Evolutionary conservation across 148 eudicot genomes (phyloP), one percentile per base, ranked within the genome.

Genomic region (Silene conica): DNA sequence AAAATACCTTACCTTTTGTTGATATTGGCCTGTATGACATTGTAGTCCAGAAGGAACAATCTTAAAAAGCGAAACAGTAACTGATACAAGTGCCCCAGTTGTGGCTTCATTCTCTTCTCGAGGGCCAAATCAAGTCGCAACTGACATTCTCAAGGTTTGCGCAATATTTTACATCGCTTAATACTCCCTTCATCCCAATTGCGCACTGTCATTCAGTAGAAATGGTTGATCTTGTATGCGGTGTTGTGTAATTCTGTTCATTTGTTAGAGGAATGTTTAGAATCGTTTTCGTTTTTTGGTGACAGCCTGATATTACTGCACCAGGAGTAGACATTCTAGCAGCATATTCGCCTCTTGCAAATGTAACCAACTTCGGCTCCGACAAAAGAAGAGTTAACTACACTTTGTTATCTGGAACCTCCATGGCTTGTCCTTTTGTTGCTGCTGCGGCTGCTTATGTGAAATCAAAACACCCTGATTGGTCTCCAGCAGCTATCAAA

Each of bases 291-390:
- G 43, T 38, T 38, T 38, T 38, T 38, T 38, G 43, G 43, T 38
- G 43, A 50, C 82, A 90, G 96, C 96, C 96, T 41, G 92, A 90
- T 73, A 83, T 88, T 28, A 79, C 78, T 8, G 92, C 90, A 31
- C 96, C 92, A 0, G 96, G 96, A 23, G 84, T 88, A 4, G 85
- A 81, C 50, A 87, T 88, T 45, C 26, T 88, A 66, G 92, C 96
- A 0, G 91, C 87, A 22, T 90, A 2, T 71, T 80, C 89, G 6
- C 88, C 87, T 0, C 16, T 15, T 8, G 89, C 73, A 34, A 1
- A 68, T 15, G 52, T 71, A 23, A 28, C 88, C 9, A 3, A n/a
- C 0, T 0, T 0, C 11, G 2, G 1, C 0, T 0, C 0, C 0
- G 89, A 88, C 70, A 69, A 57, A 8, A 80, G 88, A 56, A 50